Conservation (phyloP, 495 filamentous ascomycete species). For the Xylaria curta region DNA sequence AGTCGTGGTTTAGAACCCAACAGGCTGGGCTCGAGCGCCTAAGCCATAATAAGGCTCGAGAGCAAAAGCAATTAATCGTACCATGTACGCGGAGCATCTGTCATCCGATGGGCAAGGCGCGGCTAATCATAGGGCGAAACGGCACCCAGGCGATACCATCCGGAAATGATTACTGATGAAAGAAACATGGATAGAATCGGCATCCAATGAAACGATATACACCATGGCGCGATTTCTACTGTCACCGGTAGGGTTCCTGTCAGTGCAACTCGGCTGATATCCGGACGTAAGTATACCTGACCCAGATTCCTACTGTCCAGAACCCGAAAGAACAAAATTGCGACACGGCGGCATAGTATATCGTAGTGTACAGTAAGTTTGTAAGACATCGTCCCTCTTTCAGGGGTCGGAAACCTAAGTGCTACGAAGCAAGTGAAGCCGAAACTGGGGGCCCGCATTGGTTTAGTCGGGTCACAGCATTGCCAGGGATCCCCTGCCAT, state of each 20-base stretch:
- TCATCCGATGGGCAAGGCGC: slow-evolving; percentile 2
- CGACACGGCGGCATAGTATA: background rate
- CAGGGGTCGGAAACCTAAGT: background rate
- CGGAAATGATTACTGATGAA: background rate
- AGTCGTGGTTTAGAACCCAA: background rate
- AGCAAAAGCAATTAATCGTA: slow-evolving; percentile 27
- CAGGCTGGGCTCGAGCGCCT: background rate
- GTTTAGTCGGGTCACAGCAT: background rate
- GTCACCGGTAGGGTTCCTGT: too few relatives aligned
- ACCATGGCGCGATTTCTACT: background rate
- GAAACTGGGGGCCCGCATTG: slow-evolving; percentile 14
- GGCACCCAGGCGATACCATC: background rate
- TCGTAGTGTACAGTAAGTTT: background rate
- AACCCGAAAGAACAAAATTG: background rate
- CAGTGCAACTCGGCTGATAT: background rate
- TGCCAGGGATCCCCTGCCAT: background rate
- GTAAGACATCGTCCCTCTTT: background rate
- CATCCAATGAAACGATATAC: background rate
- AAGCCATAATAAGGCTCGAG: background rate
- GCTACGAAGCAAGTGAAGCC: slow-evolving; percentile 16
- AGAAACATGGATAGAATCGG: background rate
- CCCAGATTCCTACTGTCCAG: background rate
- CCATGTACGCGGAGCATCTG: slow-evolving; percentile 9
- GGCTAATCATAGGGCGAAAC: slow-evolving; percentile 14
- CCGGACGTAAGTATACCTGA: background rate